Conservation (phyloP, 148 eudicot species). For the Chenopodium album region DNA sequence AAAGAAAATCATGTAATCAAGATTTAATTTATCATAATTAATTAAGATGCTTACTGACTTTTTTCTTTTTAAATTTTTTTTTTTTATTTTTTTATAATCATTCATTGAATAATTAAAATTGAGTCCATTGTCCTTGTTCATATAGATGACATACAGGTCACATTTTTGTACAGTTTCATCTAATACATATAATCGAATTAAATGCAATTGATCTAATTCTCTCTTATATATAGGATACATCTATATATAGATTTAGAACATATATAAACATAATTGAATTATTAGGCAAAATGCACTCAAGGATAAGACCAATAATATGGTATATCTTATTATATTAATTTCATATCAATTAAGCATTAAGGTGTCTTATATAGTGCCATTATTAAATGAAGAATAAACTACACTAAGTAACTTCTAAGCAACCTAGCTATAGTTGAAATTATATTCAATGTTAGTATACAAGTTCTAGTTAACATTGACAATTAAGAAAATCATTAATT, state of each 20-base stretch:
- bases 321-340: background rate
- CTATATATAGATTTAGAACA: background rate
- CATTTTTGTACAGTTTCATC: slow-evolving; percentile 8
- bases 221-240: background rate
- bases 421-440: slow-evolving; percentile 11
- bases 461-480: background rate
- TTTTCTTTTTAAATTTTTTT: no score
- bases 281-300: background rate
- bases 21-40: background rate
- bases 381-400: slow-evolving; percentile 1
- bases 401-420: slow-evolving; percentile 28
- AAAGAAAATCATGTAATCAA: no score
- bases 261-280: background rate
- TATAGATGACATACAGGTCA: background rate
- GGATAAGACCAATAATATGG: background rate
- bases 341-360: background rate
- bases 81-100: background rate
- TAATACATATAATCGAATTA: background rate
- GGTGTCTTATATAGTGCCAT: slow-evolving; percentile 7
- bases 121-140: background rate
- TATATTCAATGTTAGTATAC: background rate
- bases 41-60: no score
- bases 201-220: background rate
- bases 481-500: background rate
- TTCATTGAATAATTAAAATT: background rate